Conservation (phyloP, 2,329 filamentous ascomycete species). For the Sporothrix inflata region DNA sequence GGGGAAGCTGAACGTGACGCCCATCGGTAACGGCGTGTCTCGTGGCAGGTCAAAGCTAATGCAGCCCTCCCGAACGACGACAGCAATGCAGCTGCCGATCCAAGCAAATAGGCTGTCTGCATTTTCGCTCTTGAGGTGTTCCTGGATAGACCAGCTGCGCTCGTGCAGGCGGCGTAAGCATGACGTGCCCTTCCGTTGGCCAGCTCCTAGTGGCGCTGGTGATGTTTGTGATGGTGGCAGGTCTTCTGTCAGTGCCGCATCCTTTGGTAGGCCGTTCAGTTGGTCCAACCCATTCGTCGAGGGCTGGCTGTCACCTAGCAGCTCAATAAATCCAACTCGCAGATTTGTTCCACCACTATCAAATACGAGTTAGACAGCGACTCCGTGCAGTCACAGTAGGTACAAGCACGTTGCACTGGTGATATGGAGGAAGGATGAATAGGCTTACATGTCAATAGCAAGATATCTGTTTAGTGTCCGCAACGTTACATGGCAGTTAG, state of each 20-base stretch:
- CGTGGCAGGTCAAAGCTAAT: constrained; percentile 47
- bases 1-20: constrained; percentile 72
- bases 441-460: constrained; percentile 66
- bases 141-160: constrained; percentile 72
- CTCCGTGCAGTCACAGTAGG: not conserved
- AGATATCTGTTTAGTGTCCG: constrained; percentile 51
- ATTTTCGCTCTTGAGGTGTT: constrained; percentile 73
- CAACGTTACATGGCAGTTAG: constrained; percentile 33
- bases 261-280: constrained; percentile 32
- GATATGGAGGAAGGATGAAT: not conserved
- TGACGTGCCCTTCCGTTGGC: constrained; percentile 20
- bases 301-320: constrained; percentile 46
- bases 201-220: constrained; percentile 13
- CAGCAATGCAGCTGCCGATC: constrained; percentile 77
- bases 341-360: constrained; percentile 68
- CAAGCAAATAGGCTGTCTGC: constrained; percentile 77
- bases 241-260: constrained; percentile 15
- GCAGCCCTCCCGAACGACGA: constrained; percentile 66
- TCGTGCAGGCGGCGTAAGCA: constrained; percentile 64
- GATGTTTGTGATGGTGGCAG: not conserved
- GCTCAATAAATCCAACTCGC: constrained; percentile 68
- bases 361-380: constrained; percentile 35
- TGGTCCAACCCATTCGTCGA: not conserved
- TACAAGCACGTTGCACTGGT: not conserved
- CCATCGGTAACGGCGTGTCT: constrained; percentile 59